Base-by-base conservation (phyloP, 169 alveolate genomes). In the Cryptosporidium canis region DNA sequence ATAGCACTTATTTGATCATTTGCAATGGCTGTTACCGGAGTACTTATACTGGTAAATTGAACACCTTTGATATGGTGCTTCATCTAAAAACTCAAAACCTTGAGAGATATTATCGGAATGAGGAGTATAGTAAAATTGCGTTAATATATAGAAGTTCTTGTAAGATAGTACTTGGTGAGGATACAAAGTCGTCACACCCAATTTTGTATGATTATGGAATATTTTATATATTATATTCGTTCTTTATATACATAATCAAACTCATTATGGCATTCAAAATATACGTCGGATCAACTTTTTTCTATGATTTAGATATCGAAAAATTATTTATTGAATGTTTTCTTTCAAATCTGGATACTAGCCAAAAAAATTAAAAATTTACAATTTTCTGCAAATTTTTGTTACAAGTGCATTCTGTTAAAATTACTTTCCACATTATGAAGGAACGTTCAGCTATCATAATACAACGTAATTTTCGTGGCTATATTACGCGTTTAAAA, bases 391-490 rank as follows among this genome's bases (percentile, higher is more conserved):
- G 11, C 63, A 51, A 18, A 18, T 51, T 18, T 51, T 51, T 51
- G 16, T 51, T 21, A 2, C 14, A 2, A 5, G 35, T 33, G 1
- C 63, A 51, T 33, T 51, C 24, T 18, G 63, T 51, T 51, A 33
- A 21, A 45, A 7, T 6, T 21, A 51, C 8, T 51, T 51, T 51
- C 9, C 8, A 39, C 21, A 37, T 24, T 14, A 33, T 31, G 56
- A 35, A 72, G 31, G 39, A 56, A 21, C 27, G 11, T 5, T 58
- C 70, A 2, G 87, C 61, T 5, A 16, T 58, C 6, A 58, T 44
- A 12, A 77, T 77, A 29, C 87, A 77, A 24, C 55, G 44, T 33
- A 39, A 39, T 39, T 77, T 37, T 77, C 55, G 87, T 37, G 87
- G 87, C 4, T 77, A 77, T 43, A 58, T 58, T 29, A n/a, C 58